Percentiles rank a stretch among this genome's conserved stretches.
phyloP scores from a whole-genome alignment of 2,329 filamentous ascomycete species.

The Pseudofabraea citricarpa region DNA sequence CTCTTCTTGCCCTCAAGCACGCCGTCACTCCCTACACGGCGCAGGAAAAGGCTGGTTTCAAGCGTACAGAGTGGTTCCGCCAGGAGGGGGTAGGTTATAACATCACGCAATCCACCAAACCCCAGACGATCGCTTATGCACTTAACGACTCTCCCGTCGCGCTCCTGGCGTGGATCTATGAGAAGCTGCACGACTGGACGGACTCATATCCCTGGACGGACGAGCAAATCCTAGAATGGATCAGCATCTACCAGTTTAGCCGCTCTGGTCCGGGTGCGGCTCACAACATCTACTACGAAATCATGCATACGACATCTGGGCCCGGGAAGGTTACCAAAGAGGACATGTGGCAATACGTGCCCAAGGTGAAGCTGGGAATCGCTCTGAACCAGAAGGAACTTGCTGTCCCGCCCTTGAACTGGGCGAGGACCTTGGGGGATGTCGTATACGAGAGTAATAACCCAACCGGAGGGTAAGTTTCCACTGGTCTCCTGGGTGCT shows the following conservation, averaged over 20 bases:
- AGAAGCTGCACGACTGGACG: slow-evolving; percentile 75
- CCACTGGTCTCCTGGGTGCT: background rate
- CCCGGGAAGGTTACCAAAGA: slow-evolving; percentile 18
- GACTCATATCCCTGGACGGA: slow-evolving; percentile 69
- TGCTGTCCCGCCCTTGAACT: slow-evolving; percentile 45
- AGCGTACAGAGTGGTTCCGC: slow-evolving; percentile 53
- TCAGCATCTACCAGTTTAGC: slow-evolving; percentile 69
- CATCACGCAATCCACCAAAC: slow-evolving; percentile 58
- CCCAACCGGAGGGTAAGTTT: background rate
- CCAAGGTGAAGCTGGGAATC: slow-evolving; percentile 39
- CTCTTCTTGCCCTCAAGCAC: slow-evolving; percentile 52
- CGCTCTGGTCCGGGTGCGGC: slow-evolving; percentile 64
- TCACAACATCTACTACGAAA: slow-evolving; percentile 69
- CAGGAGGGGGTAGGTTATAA: slow-evolving; percentile 52
- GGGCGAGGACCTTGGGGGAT: slow-evolving; percentile 53
- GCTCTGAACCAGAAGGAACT: slow-evolving; percentile 58
- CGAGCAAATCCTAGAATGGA: slow-evolving; percentile 72
- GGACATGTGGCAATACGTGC: slow-evolving; percentile 18
- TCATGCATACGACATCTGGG: slow-evolving; percentile 33
- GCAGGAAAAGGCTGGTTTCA: slow-evolving; percentile 39
- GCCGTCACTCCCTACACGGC: slow-evolving; percentile 47
- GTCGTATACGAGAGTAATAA: slow-evolving; percentile 49
- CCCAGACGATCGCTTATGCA: slow-evolving; percentile 67
- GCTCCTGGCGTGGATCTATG: slow-evolving; percentile 73
- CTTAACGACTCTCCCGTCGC: slow-evolving; percentile 66